These are phyloP conservation scores for Mycena crocata DNA, from an alignment of 768 basidiomycete species.

Conservation along the genomic window DNA sequence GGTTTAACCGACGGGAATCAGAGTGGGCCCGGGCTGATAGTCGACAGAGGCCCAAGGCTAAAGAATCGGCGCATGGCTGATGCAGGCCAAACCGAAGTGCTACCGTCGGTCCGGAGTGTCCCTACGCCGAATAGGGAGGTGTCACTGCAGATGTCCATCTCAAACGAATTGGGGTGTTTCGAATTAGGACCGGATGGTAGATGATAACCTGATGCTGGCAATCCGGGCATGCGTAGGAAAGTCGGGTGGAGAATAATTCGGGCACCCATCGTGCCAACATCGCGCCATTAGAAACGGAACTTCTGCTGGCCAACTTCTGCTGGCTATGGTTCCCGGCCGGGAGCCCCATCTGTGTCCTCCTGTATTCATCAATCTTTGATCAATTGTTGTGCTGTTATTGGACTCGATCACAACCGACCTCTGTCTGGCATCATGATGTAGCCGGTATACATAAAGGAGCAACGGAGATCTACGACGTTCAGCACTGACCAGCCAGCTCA, in stretches of 20 bases:
- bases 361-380: slow-evolving; percentile 31
- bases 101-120: neutral
- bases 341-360: slow-evolving; percentile 20
- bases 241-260: slow-evolving; percentile 2
- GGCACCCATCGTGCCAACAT: slow-evolving; percentile 22
- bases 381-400: slow-evolving; percentile 29
- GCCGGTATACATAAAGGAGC: slow-evolving; percentile 27
- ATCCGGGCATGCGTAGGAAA: slow-evolving; percentile 28
- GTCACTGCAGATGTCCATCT: slow-evolving; percentile 20
- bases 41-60: neutral
- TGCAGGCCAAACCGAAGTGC: neutral
- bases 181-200: slow-evolving; percentile 9
- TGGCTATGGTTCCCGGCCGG: slow-evolving; percentile 13
- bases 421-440: slow-evolving; percentile 16
- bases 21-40: neutral
- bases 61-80: slow-evolving; percentile 3
- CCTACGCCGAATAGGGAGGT: slow-evolving; percentile 7
- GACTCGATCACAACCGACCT: slow-evolving; percentile 19
- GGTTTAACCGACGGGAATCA: slow-evolving; percentile 14
- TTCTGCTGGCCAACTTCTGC: slow-evolving; percentile 2
- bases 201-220: neutral
- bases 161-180: slow-evolving; percentile 26
- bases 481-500: too few species aligned
- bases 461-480: slow-evolving; percentile 20
- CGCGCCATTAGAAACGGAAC: slow-evolving; percentile 26